Evolutionary conservation across 371 early-diverging fungal genomes (phyloP).

Genomic region (Syncephalis fuscata): DNA sequence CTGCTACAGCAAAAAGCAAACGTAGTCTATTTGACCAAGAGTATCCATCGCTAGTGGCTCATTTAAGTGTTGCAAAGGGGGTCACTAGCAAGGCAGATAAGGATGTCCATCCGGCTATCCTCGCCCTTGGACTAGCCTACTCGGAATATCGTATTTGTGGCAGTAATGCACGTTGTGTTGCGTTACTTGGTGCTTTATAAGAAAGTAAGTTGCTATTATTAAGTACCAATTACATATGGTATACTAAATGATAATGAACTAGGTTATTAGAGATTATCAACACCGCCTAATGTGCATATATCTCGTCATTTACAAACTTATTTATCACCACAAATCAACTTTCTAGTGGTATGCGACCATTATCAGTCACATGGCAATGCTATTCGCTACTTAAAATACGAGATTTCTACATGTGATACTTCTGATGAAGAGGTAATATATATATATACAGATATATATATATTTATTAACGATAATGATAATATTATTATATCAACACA

Average conservation of each 20-base stretch:
- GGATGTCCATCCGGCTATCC: conserved; percentile 77
- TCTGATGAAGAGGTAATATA: conserved; percentile 68
- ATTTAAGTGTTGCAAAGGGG: conserved; percentile 40
- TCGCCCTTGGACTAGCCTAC: conserved; percentile 72
- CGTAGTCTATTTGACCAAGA: conserved; percentile 12
- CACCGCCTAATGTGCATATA: conserved; percentile 70
- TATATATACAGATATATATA: too few species aligned
- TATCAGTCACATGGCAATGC: conserved; percentile 88
- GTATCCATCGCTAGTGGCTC: conserved; percentile 30
- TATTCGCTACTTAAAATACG: conserved; percentile 79
- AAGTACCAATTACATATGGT: neutral
- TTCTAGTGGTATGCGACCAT: conserved; percentile 60
- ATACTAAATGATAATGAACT: neutral
- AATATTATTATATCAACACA: neutral
- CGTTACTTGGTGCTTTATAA: conserved; percentile 70
- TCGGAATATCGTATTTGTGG: conserved; percentile 73
- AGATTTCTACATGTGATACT: conserved; percentile 56
- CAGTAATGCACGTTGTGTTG: conserved; percentile 77
- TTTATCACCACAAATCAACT: conserved; percentile 78
- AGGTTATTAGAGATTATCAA: conserved; percentile 86
- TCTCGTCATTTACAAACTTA: conserved; percentile 69
- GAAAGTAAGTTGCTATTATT: conserved; percentile 26
- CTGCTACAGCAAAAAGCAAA: conserved; percentile 1
- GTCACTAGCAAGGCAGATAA: conserved; percentile 26
- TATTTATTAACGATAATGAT: too few species aligned